phyloP scores from a whole-genome alignment of 2,329 filamentous ascomycete genomes.

The Orbilia ellipsospora region DNA sequence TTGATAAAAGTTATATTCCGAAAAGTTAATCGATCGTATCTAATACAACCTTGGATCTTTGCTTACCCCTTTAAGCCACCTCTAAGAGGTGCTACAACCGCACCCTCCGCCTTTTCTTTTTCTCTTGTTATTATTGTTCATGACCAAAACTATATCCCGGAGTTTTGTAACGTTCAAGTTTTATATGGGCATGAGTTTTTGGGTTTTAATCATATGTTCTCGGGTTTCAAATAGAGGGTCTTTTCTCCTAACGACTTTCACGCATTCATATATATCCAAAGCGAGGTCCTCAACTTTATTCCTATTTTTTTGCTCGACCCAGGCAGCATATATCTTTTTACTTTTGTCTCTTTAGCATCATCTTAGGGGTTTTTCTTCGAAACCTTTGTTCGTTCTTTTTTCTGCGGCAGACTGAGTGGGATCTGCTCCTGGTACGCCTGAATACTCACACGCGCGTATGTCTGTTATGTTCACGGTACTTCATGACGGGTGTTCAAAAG shows the following conservation, averaged over 20 bases:
- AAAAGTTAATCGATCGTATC: slow-evolving; percentile 27
- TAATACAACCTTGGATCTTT: slow-evolving; percentile 30
- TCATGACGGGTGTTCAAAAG: slow-evolving; percentile 55
- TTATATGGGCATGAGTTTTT: slow-evolving; percentile 53
- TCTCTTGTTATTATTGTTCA: slow-evolving; percentile 29
- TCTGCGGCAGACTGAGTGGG: not conserved
- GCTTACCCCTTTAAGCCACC: slow-evolving; percentile 16
- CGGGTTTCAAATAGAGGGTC: slow-evolving; percentile 46
- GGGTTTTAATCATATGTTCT: slow-evolving; percentile 12
- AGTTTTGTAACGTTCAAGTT: slow-evolving; percentile 53
- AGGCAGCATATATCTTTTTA: slow-evolving; percentile 12
- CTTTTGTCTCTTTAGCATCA: slow-evolving; percentile 25
- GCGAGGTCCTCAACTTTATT: slow-evolving; percentile 21
- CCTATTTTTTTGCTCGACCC: slow-evolving; percentile 12
- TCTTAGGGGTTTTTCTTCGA: slow-evolving; percentile 14
- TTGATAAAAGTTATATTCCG: not conserved
- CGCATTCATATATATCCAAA: slow-evolving; percentile 38
- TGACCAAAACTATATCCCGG: slow-evolving; percentile 56
- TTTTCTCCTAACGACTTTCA: slow-evolving; percentile 30
- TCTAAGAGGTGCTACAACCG: slow-evolving; percentile 29
- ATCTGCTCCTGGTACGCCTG: not conserved
- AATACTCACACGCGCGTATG: too few species aligned
- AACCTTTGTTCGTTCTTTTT: slow-evolving; percentile 15
- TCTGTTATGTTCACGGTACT: slow-evolving; percentile 22
- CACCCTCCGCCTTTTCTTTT: slow-evolving; percentile 9